Conservation (phyloP, 192 early-diverging fungal species). For the Coemansia aciculifera region DNA sequence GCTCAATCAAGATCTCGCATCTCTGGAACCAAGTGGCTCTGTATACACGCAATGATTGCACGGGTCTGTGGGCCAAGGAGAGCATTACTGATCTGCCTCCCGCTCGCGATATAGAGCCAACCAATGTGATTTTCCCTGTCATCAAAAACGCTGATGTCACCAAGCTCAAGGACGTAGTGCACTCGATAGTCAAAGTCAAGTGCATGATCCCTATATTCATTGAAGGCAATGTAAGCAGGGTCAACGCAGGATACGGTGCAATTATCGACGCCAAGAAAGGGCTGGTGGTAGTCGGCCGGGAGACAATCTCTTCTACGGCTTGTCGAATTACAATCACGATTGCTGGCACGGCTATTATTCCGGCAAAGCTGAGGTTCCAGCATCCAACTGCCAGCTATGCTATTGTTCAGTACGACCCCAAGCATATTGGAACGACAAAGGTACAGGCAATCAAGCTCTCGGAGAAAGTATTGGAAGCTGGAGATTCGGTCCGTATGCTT, state of each 20-base stretch:
- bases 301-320: constrained; percentile 75
- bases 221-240: constrained; percentile 16
- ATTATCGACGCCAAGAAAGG: constrained; percentile 77
- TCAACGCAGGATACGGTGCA: constrained; percentile 61
- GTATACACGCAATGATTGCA: constrained; percentile 43
- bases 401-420: constrained; percentile 79
- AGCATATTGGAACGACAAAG: constrained; percentile 72
- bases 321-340: constrained; percentile 83
- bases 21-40: constrained; percentile 37
- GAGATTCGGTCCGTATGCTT: constrained; percentile 61
- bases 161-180: background rate
- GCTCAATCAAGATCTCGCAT: constrained; percentile 22
- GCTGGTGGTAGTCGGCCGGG: constrained; percentile 78
- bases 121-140: constrained; percentile 21
- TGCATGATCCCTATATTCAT: constrained; percentile 21
- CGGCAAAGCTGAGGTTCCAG: constrained; percentile 74
- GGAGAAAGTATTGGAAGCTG: constrained; percentile 60
- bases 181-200: constrained; percentile 35
- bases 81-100: constrained; percentile 16
- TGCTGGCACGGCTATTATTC: constrained; percentile 86
- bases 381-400: constrained; percentile 91
- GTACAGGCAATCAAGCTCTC: constrained; percentile 66
- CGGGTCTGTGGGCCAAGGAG: constrained; percentile 45
- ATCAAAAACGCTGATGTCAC: constrained; percentile 32
- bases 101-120: constrained; percentile 13